phyloP scores from a whole-genome alignment of 2,329 filamentous ascomycete genomes.

The Hypoxylon sp. region DNA sequence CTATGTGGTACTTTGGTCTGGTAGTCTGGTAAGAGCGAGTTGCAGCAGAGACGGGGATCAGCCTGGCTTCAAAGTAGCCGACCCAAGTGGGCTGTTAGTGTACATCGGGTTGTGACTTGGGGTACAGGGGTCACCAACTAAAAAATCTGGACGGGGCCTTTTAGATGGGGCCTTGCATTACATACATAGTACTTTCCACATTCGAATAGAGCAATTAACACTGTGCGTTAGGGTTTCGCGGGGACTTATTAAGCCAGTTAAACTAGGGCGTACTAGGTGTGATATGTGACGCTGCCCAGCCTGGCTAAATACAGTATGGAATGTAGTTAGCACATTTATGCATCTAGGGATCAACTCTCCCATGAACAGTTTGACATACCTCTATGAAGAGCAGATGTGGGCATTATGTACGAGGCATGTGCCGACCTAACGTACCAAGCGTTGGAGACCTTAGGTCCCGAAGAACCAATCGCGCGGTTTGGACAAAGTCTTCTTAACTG shows the following conservation, averaged over 20 bases:
- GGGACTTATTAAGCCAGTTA: constrained; percentile 14
- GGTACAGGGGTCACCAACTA: constrained; percentile 2
- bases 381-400: constrained; percentile 10
- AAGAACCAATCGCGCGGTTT: constrained; percentile 21
- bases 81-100: constrained; percentile 36
- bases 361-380: not conserved
- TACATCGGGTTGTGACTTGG: constrained; percentile 27
- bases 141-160: no score
- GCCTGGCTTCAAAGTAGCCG: constrained; percentile 34
- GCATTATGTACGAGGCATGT: not conserved
- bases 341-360: constrained; percentile 16
- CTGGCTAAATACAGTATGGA: constrained; percentile 36
- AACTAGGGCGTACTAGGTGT: constrained; percentile 7
- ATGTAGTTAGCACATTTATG: constrained; percentile 31
- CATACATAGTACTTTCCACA: not conserved
- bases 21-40: constrained; percentile 19
- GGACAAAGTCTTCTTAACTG: not conserved
- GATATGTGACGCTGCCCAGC: constrained; percentile 34
- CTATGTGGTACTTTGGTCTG: constrained; percentile 34
- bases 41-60: constrained; percentile 37
- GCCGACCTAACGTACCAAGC: no score
- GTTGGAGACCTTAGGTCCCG: constrained; percentile 19
- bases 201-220: constrained; percentile 6
- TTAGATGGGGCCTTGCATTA: no score
- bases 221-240: constrained; percentile 31